Base-by-base conservation (phyloP, 306 rosid genomes). In the Quercus engelmannii region DNA sequence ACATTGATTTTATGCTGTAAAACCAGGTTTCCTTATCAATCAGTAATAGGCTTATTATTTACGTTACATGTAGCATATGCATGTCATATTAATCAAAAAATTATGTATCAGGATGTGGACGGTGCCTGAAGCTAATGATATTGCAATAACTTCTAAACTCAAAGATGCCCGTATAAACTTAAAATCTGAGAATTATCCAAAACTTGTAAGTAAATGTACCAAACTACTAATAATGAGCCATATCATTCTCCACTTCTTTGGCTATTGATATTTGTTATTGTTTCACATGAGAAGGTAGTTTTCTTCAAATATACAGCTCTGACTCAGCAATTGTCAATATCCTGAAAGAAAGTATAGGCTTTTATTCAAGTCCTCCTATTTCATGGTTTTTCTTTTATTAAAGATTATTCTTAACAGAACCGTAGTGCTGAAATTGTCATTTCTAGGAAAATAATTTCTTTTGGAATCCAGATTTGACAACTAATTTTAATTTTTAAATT, bases 41-140 rank as follows among this genome's bases (percentile, higher is more conserved):
- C 19, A 79, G 58, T 58, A 61, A 71, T 28, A 43, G 30, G 74
- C 54, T 80, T 23, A 49, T 49, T 49, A 10, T 55, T 76, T 69
- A 55, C 64, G 55, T 80, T 70, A 38, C 46, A 59, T 78, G 75
- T 84, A 71, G 71, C 35, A 59, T 25, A 72, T 62, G 61, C 74
- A n/a, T 41, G 46, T 38, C 41, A 71, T 56, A 78, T 71, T 80
- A 74, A 78, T 74, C 67, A 55, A 62, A 26, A 41, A 71, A 26
- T 59, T 76, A 67, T 81, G 73, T 70, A 52, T 77, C 97, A 94
- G 97, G 93, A 87, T 92, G 85, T 88, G 90, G 93, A 85, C 75
- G 41, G 59, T 87, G 81, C 88, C 92, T 61, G 91, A 86, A 79
- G 80, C 81, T 84, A 78, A 73, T 65, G 88, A 81, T 61, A 75